Base-by-base conservation (phyloP, 2,329 filamentous ascomycete genomes). In the Ceratocystis diversiconidia region DNA sequence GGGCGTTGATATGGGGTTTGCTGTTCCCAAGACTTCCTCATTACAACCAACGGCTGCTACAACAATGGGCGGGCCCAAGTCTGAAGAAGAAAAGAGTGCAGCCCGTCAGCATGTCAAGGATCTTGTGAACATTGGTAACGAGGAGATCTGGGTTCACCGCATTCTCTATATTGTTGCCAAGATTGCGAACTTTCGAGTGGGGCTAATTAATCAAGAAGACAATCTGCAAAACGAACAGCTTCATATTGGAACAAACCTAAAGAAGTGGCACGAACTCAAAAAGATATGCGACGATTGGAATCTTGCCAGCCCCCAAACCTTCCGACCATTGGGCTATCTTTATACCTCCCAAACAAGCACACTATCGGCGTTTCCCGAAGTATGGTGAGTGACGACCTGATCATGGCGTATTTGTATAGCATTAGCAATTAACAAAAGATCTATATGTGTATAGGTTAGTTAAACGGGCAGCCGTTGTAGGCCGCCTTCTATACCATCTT, bases 131-230 rank as follows among this genome's bases (percentile, higher is more conserved):
- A 48, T 66, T 22, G 87, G 86, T 10, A 79, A 83, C 46, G 90
- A 96, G 73, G 90, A 95, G 71, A 73, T 87, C 8, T 96, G 92
- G 91, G 88, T 91, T 19, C 88, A 95, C 72, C 85, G 89, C 32
- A 95, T 96, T 69, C 79, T 96, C 48, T 96, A 92, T 75, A 87
- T 96, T 69, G 82, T 95, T 61, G 91, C 89, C 61, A 95, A 92
- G 73, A 84, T 95, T 61, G 85, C 87, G 69, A 94, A 95, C 74
- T 95, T 95, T 73, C 84, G 89, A 48, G 87, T 89, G 83, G 85
- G 32, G 82, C 85, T 1, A 79, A 81, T 19, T 83, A 83, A 57
- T 67, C 80, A 84, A 66, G 81, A 85, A 55, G 73, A 79, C 1
- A 82, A 81, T 55, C 78, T 82, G 5, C 82, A 84, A 66, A 57